phyloP scores from a whole-genome alignment of 78 protist genomes.

The Thecamonas trahens region DNA sequence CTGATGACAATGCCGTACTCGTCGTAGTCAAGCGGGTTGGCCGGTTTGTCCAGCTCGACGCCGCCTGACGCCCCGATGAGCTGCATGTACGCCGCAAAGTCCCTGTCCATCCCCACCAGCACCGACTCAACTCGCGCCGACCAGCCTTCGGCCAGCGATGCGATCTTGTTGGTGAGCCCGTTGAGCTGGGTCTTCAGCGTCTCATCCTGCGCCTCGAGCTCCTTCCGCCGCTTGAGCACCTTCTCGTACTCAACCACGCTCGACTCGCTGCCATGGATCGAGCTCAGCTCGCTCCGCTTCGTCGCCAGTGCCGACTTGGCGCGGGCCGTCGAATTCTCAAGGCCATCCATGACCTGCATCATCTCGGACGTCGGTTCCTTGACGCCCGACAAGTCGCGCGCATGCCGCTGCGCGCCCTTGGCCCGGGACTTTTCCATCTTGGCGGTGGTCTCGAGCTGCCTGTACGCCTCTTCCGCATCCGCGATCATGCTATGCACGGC shows the following conservation, averaged over 20 bases:
- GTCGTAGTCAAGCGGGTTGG: slow-evolving; percentile 6
- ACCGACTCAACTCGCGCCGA: not conserved
- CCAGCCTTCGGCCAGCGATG: not conserved
- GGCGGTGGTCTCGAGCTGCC: no score
- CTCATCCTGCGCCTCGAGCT: not conserved
- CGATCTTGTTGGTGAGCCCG: not conserved
- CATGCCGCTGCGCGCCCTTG: no score
- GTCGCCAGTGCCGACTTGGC: no score
- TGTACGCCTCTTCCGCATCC: no score
- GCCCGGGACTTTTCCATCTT: no score
- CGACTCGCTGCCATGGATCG: no score
- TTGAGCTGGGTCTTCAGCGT: not conserved
- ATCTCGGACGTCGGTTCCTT: no score
- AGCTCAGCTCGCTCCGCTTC: no score
- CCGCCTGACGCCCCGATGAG: slow-evolving; percentile 6
- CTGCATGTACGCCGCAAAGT: not conserved
- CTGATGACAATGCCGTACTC: slow-evolving; percentile 1
- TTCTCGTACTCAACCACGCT: not conserved
- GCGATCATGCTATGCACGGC: no score
- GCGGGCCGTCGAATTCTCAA: no score
- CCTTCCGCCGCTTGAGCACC: not conserved
- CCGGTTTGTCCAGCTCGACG: not conserved
- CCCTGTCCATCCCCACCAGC: not conserved
- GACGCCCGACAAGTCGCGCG: no score
- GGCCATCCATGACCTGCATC: no score